A percentile compares a stretch with the other conserved stretches of the same genome.
Evolutionary conservation across 306 rosid genomes (phyloP).

Genomic region (Neltuma alba): DNA sequence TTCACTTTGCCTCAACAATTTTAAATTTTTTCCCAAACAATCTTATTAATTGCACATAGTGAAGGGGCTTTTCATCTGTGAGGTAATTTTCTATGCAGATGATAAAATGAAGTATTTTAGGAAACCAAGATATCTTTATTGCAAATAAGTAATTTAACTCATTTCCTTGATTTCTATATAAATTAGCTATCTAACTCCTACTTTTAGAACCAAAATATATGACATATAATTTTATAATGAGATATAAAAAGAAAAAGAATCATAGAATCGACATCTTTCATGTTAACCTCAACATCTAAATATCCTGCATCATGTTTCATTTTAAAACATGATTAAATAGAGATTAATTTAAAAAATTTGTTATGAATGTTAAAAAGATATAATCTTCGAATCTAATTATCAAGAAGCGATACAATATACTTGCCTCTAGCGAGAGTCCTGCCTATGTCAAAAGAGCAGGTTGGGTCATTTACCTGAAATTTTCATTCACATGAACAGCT

Average conservation of each 20-base stretch:
- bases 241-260: neutral
- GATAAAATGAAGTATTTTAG: no score
- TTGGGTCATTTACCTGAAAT: constrained; percentile 71
- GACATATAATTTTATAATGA: no score
- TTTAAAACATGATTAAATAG: neutral
- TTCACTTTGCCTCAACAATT: no score
- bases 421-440: neutral
- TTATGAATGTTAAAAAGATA: neutral
- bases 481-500: constrained; percentile 87
- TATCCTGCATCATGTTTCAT: neutral
- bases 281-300: neutral
- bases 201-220: no score
- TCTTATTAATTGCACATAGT: no score
- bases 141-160: no score
- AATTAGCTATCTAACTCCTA: no score
- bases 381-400: neutral
- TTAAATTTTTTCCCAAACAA: no score
- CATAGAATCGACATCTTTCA: neutral
- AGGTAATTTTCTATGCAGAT: no score
- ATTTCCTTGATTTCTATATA: no score
- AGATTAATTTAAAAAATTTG: neutral
- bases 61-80: no score
- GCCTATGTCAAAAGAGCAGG: neutral
- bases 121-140: no score
- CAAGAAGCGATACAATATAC: neutral